Base-by-base conservation (phyloP, 1,284 basidiomycete genomes). In the Neonothopanus nambi region DNA sequence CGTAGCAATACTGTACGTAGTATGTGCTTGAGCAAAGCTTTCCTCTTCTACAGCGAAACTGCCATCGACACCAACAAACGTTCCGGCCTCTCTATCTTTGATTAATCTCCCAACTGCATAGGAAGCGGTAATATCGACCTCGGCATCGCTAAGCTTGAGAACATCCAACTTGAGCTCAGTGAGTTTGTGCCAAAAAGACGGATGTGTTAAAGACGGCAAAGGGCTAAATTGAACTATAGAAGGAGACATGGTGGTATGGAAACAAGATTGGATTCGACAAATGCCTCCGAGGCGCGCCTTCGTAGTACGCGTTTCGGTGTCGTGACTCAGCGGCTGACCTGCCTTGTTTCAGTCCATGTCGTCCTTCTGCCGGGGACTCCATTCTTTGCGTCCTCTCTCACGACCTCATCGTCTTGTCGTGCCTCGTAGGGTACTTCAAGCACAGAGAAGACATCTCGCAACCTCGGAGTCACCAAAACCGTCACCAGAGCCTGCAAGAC, bases 101-200 rank as follows among this genome's bases (percentile, higher is more conserved):
- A 96, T 76, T 13, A 84, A 79, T 56, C 86, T 77, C 1, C 91
- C 93, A 24, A 85, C 72, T 0, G 85, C 70, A 62, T 97, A 93
- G 5, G 81, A 79, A 3, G 81, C 95, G 3, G 69, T 64, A 38
- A 97, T 72, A 0, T 84, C 70, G 3, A 93, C 64, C 0, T 82
- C 74, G 2, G 84, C 82, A 61, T 98, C 91, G 15, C 87, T 88
- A 17, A 99, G 84, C 58, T 87, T 87, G 43, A 96, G 84, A 26
- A 91, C 85, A 68, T 98, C 92, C 60, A 99, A 87, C 78, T 99
- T 99, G 70, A 95, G 74, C 23, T 82, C 74, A 0, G 93, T 90
- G 38, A 99, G 85, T 48, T 89, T 84, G 59, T 97, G 90, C 96
- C 96, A 99, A 70, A 98, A 95, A 2, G 86, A 79, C 1, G 96